Conservation (phyloP, 768 basidiomycete genomes). For the Tylopilus plumbeoviolaceoides region DNA sequence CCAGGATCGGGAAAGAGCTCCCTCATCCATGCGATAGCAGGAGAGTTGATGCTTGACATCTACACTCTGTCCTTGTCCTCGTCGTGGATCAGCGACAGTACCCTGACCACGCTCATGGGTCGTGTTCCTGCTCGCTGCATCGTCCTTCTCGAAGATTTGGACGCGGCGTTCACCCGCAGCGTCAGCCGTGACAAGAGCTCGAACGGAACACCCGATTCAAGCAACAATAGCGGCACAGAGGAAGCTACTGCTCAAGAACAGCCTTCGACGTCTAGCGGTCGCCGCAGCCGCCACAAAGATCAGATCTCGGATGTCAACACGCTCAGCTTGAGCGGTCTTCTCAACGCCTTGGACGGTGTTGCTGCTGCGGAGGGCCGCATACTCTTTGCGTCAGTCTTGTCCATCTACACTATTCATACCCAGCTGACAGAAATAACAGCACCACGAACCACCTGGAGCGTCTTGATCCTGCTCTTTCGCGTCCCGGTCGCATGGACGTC, state of each 20-base stretch:
- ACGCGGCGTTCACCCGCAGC: conserved; percentile 82
- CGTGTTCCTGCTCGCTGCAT: conserved; percentile 83
- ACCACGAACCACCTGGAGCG: conserved; percentile 91
- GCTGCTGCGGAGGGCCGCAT: conserved; percentile 85
- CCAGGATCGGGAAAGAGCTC: conserved; percentile 87
- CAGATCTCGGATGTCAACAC: conserved; percentile 76
- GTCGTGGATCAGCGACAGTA: conserved; percentile 86
- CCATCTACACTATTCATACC: background rate
- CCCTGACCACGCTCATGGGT: conserved; percentile 81
- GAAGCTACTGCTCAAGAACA: conserved; percentile 30
- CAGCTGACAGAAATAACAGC: conserved; percentile 32
- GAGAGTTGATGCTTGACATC: conserved; percentile 86
- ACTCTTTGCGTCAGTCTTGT: conserved; percentile 72
- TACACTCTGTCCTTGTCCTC: conserved; percentile 86
- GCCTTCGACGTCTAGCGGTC: conserved; percentile 32
- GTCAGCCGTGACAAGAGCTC: conserved; percentile 58
- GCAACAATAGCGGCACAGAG: conserved; percentile 29
- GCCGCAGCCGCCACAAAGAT: conserved; percentile 47
- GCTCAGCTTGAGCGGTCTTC: conserved; percentile 71
- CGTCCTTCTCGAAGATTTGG: conserved; percentile 85
- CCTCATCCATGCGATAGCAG: conserved; percentile 83
- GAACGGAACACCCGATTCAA: conserved; percentile 41
- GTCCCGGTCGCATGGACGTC: conserved; percentile 90
- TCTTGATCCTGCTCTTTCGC: conserved; percentile 85
- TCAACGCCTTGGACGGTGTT: conserved; percentile 85